A percentile compares a stretch with the other conserved stretches of the same genome.
These are phyloP conservation scores for Abortiporus biennis DNA, from an alignment of 1,284 basidiomycete genomes.

Conservation along the genomic window DNA sequence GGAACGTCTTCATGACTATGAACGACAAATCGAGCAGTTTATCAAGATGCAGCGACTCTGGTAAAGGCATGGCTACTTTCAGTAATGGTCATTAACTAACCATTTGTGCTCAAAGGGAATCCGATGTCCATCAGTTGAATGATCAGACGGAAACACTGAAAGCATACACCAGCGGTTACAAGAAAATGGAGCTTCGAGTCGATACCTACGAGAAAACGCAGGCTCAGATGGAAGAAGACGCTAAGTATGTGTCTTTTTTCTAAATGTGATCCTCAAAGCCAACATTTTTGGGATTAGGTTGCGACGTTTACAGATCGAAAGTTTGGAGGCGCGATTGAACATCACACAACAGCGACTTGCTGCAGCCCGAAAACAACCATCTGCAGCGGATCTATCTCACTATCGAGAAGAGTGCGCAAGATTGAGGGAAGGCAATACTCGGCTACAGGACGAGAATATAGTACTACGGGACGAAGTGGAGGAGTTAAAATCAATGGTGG, in stretches of 20 bases:
- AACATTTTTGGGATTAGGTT: conserved; percentile 27
- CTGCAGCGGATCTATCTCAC: conserved; percentile 34
- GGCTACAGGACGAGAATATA: conserved; percentile 50
- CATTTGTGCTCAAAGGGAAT: conserved; percentile 43
- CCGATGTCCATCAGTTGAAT: conserved; percentile 66
- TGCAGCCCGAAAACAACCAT: conserved; percentile 27
- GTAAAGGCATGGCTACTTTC: conserved; percentile 29
- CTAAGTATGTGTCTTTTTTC: conserved; percentile 37
- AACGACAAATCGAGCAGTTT: conserved; percentile 66
- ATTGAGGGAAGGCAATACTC: conserved; percentile 40
- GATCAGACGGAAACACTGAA: conserved; percentile 54
- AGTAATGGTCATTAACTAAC: conserved; percentile 3
- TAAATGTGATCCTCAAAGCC: conserved; percentile 2
- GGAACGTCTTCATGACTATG: conserved; percentile 66
- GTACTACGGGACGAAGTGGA: conserved; percentile 60
- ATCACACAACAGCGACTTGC: conserved; percentile 29
- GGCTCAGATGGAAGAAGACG: conserved; percentile 43
- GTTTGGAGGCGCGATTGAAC: conserved; percentile 47
- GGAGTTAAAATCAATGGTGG: conserved; percentile 67
- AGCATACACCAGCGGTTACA: conserved; percentile 46
- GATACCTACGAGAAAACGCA: conserved; percentile 49
- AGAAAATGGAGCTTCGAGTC: conserved; percentile 58
- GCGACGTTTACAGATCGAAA: conserved; percentile 50
- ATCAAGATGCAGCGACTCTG: conserved; percentile 65
- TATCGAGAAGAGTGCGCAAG: conserved; percentile 36